Evolutionary conservation across 768 basidiomycete species (phyloP).

Genomic region (Mycena albidolilacea): DNA sequence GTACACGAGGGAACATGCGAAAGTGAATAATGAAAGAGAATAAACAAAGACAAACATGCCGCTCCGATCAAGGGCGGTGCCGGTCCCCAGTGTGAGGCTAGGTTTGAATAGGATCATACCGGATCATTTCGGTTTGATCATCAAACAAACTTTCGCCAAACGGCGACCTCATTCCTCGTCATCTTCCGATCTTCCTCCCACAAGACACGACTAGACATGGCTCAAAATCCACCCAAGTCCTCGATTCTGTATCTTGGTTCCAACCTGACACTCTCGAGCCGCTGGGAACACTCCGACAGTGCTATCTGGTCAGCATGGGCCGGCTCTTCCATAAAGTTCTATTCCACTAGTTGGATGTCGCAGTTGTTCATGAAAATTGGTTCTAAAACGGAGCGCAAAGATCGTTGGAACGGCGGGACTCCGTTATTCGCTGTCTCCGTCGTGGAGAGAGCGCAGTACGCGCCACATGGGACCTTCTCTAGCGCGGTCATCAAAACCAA

Average conservation of each 20-base stretch:
- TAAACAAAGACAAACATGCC: too few relatives aligned
- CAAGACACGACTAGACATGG: background rate
- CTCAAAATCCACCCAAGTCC: background rate
- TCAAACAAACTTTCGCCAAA: too few relatives aligned
- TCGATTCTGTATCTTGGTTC: slow-evolving; percentile 4
- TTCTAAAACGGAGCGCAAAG: slow-evolving; percentile 24
- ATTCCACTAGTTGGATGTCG: background rate
- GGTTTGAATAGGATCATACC: too few relatives aligned
- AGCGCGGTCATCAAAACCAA: background rate
- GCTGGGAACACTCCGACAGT: slow-evolving; percentile 21
- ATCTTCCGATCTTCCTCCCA: too few relatives aligned
- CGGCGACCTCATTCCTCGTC: too few relatives aligned
- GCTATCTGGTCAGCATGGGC: slow-evolving; percentile 26
- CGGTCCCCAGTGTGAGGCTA: too few relatives aligned
- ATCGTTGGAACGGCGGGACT: slow-evolving; percentile 35
- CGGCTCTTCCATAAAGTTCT: slow-evolving; percentile 21
- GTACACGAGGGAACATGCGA: too few relatives aligned
- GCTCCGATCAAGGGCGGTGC: too few relatives aligned
- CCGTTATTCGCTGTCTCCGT: slow-evolving; percentile 29
- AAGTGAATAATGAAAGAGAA: too few relatives aligned
- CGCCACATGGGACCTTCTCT: background rate
- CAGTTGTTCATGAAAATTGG: slow-evolving; percentile 1
- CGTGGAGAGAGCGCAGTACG: background rate
- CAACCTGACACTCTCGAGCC: slow-evolving; percentile 15
- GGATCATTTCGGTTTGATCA: too few relatives aligned